A percentile compares a stretch with the other conserved stretches of the same genome.
Conservation (phyloP, 179 eudicot species). For the Beta lomatogona region DNA sequence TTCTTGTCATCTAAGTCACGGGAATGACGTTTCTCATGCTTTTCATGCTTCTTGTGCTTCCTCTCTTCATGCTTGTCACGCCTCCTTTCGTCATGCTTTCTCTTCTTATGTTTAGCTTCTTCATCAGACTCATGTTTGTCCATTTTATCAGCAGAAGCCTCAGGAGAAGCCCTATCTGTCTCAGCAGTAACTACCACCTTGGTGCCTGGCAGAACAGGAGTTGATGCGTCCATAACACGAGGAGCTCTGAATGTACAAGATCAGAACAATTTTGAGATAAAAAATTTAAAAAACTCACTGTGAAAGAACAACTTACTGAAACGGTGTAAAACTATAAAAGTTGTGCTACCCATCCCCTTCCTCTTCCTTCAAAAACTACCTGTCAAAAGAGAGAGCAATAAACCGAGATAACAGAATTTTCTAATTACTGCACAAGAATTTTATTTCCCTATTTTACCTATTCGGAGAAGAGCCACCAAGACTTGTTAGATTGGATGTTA, state of each 20-base stretch:
- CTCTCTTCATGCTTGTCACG: conserved; percentile 39
- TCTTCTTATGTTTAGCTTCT: conserved; percentile 60
- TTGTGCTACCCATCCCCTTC: no score
- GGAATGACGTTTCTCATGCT: conserved; percentile 43
- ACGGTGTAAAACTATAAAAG: no score
- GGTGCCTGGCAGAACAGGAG: conserved; percentile 45
- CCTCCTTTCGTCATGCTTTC: conserved; percentile 50
- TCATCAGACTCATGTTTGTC: conserved; percentile 50
- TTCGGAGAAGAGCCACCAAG: no score
- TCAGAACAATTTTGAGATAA: background rate
- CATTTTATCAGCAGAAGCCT: conserved; percentile 29
- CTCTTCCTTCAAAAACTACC: no score
- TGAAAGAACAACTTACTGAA: conserved; percentile 1
- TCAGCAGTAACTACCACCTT: conserved; percentile 37
- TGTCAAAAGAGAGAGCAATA: no score
- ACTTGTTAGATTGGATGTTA: no score
- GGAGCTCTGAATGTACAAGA: conserved; percentile 47
- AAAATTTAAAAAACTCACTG: background rate
- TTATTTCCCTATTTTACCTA: no score
- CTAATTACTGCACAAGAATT: no score
- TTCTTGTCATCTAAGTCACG: conserved; percentile 62
- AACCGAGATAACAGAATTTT: no score
- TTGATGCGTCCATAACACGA: conserved; percentile 44
- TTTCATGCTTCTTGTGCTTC: conserved; percentile 48
- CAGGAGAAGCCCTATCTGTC: conserved; percentile 35